Conservation (phyloP, 352 stramenopile species). For the Ophiocytium majus region DNA sequence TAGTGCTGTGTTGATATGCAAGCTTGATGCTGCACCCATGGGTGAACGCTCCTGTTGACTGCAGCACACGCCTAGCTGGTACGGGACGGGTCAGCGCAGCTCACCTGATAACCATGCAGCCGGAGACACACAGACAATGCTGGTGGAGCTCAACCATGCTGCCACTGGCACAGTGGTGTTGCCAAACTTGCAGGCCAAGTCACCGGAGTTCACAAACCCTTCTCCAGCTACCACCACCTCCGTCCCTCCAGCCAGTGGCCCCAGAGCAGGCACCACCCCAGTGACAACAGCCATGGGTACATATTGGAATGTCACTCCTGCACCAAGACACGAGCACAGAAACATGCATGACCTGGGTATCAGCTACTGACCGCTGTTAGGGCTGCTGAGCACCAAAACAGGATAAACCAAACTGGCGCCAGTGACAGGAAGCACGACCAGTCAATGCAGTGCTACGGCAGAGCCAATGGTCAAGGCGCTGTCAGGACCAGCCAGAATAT, state of each 20-base stretch:
- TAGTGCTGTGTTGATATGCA: no score
- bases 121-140: constrained; percentile 71
- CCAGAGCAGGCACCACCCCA: constrained; percentile 65
- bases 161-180: constrained; percentile 60
- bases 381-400: no score
- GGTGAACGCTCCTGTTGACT: no score
- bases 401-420: no score
- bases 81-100: background rate
- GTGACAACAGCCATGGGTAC: background rate
- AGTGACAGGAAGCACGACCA: no score
- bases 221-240: constrained; percentile 69
- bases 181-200: constrained; percentile 70
- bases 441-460: no score
- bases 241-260: constrained; percentile 69
- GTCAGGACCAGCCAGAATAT: no score
- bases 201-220: constrained; percentile 72
- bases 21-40: no score
- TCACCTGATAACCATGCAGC: constrained; percentile 1
- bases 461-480: no score
- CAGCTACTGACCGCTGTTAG: no score
- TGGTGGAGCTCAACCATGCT: constrained; percentile 66
- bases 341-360: no score
- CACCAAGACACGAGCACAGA: constrained; percentile 20
- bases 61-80: no score
- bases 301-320: constrained; percentile 27